Percentiles rank a stretch among this genome's conserved stretches.
Evolutionary conservation across 306 rosid species (phyloP).

Genomic region (Prunus armeniaca): DNA sequence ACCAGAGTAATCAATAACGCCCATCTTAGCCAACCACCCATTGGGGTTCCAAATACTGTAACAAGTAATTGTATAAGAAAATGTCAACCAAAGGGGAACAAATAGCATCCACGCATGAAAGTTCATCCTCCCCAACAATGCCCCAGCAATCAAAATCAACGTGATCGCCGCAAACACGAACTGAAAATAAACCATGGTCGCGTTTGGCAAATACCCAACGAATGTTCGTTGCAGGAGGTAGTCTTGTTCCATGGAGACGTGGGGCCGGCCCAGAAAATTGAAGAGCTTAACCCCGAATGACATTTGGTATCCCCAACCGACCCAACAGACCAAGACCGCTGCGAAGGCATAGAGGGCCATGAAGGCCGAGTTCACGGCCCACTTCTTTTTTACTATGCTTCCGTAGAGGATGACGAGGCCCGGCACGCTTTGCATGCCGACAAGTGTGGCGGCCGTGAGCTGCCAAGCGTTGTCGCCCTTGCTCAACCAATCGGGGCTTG

Average conservation of each 20-base stretch:
- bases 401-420: conserved; percentile 51
- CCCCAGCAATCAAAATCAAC: conserved; percentile 42
- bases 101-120: conserved; percentile 49
- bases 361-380: conserved; percentile 53
- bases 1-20: conserved; percentile 44
- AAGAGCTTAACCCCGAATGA: conserved; percentile 25
- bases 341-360: conserved; percentile 54
- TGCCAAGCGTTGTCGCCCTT: conserved; percentile 53
- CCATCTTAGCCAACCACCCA: conserved; percentile 34
- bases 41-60: conserved; percentile 34
- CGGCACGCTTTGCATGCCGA: conserved; percentile 49
- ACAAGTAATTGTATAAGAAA: conserved; percentile 40
- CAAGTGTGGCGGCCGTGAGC: conserved; percentile 39
- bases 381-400: conserved; percentile 50
- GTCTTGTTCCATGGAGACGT: conserved; percentile 5
- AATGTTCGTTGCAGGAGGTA: conserved; percentile 12
- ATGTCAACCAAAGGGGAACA: conserved; percentile 48
- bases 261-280: conserved; percentile 31
- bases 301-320: conserved; percentile 43
- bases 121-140: conserved; percentile 49
- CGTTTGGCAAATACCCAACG: conserved; percentile 20
- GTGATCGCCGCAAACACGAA: conserved; percentile 46
- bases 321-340: conserved; percentile 45
- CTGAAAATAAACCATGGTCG: conserved; percentile 48
- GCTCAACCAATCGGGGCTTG: conserved; percentile 42